Evolutionary conservation across 2,329 filamentous ascomycete species (phyloP).

Genomic region (Botrytis paeoniae): DNA sequence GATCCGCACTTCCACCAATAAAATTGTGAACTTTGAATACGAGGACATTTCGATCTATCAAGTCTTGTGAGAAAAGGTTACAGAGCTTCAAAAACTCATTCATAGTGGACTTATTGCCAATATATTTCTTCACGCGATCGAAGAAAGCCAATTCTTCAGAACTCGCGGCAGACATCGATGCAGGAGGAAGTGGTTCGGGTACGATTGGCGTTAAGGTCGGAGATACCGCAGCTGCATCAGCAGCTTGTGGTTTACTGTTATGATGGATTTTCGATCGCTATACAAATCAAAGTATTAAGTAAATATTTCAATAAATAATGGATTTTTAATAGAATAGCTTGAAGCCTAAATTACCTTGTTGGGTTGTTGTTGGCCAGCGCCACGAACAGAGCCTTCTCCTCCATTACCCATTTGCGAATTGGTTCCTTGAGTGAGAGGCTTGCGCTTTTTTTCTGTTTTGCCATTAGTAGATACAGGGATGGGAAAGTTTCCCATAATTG

Average conservation of each 20-base stretch:
- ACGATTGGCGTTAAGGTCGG: constrained; percentile 85
- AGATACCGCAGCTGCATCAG: constrained; percentile 51
- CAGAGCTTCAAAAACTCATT: constrained; percentile 96
- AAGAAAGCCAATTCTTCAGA: constrained; percentile 91
- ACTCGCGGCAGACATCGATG: constrained; percentile 67
- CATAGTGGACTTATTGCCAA: constrained; percentile 87
- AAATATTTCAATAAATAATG: not conserved
- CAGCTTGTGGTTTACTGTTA: constrained; percentile 41
- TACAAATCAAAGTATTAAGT: constrained; percentile 18
- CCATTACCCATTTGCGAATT: constrained; percentile 31
- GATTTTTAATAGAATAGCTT: not conserved
- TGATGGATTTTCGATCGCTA: constrained; percentile 70
- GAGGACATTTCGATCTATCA: constrained; percentile 82
- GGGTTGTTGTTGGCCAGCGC: constrained; percentile 33
- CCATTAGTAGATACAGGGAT: constrained; percentile 68
- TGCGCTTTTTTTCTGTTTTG: constrained; percentile 82
- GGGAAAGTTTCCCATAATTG: constrained; percentile 92
- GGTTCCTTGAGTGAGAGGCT: constrained; percentile 44
- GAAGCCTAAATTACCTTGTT: constrained; percentile 48
- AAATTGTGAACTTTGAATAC: constrained; percentile 81
- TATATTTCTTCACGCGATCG: constrained; percentile 93
- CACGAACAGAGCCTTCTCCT: constrained; percentile 34
- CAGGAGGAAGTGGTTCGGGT: constrained; percentile 81
- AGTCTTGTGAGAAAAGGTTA: constrained; percentile 89
- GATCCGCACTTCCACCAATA: constrained; percentile 81